Base-by-base conservation (phyloP, 345 rosid genomes). In the Dipteronia dyeriana region DNA sequence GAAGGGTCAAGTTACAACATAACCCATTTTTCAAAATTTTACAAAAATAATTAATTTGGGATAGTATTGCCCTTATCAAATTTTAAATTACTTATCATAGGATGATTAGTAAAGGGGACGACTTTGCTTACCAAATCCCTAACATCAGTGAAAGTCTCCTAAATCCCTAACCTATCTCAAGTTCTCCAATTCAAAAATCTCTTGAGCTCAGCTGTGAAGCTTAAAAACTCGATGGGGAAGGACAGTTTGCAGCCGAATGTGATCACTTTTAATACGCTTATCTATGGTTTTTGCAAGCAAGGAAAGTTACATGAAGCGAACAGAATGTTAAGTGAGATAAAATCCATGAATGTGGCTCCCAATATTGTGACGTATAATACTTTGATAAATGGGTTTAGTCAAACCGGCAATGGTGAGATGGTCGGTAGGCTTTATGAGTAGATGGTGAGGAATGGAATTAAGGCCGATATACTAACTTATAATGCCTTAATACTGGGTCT, bases 401-500 rank as follows among this genome's bases (percentile, higher is more conserved):
- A 85, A 53, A 75, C 64, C 39, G 89, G 92, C 53, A 81, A 83
- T 68, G 74, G 77, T 59, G 95, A 89, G 80, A 89, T 91, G 89
- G 88, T 84, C 0, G 65, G 78, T 60, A 82, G 88, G 85, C 80
- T 95, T 81, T 87, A 84, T 75, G 92, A 90, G 73, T 92, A 93
- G 79, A 79, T 61, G n/a, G n/a, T n/a, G n/a, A n/a, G n/a, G n/a
- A n/a, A n/a, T n/a, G 90, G 88, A n/a, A 80, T 91, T 74, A 87
- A 87, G 82, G 87, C 91, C 12, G 94, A 93, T 70, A 79, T 90
- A 79, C 61, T 93, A 83, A 93, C 97, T 0, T 93, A 91, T 66
- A 95, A 93, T 39, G 97, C 94, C 0, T 85, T 93, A 87, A 90
- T 95, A 53, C 78, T 86, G 73, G 98, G 97, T 49, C 80, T 91